Base-by-base conservation (phyloP, 495 filamentous ascomycete species). In the Neurospora sp. region DNA sequence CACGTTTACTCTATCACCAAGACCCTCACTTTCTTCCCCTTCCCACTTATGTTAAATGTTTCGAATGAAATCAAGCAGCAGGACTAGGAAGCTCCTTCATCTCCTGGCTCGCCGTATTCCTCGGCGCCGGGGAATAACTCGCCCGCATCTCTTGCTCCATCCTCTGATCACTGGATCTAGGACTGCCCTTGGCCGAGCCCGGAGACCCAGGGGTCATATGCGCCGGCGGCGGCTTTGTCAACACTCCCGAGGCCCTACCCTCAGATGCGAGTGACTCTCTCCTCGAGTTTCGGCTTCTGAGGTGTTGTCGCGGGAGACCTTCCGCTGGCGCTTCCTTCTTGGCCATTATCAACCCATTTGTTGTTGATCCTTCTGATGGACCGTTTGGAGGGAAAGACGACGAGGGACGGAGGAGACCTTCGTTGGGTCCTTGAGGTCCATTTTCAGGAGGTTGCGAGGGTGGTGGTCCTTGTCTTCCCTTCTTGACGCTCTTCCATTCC, bases 401-500 rank as follows among this genome's bases (percentile, higher is more conserved):
- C 5, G 54, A 62, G 1, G 27, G 27, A 7, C 23, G 54, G 23
- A 62, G 54, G 0, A 62, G 54, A 62, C 23, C 41, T 59, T 38
- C 69, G 16, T n/a, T 39, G 44, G 12, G 66, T 8, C 71, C 72
- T 38, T 31, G 82, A 69, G 62, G 80, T 38, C 81, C 76, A 4
- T 48, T 41, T 39, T 27, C 62, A 8, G 38, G 59, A 16, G 42
- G 40, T 6, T 39, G 54, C 18, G 54, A 40, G 0, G 70, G 73
- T 18, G 73, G 75, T 3, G 78, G 75, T 10, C 73, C 74, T 59
- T 77, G 75, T 40, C 31, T 77, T 0, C 74, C 76, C 78, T 82
- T 84, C 80, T 90, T 90, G 70, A 91, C 83, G 72, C 84, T 90
- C 75, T 80, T 85, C 88, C 89, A 91, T 77, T 91, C 89, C 84